Evolutionary conservation across 1,284 basidiomycete species (phyloP).

Genomic region (Leccinum subatratum): DNA sequence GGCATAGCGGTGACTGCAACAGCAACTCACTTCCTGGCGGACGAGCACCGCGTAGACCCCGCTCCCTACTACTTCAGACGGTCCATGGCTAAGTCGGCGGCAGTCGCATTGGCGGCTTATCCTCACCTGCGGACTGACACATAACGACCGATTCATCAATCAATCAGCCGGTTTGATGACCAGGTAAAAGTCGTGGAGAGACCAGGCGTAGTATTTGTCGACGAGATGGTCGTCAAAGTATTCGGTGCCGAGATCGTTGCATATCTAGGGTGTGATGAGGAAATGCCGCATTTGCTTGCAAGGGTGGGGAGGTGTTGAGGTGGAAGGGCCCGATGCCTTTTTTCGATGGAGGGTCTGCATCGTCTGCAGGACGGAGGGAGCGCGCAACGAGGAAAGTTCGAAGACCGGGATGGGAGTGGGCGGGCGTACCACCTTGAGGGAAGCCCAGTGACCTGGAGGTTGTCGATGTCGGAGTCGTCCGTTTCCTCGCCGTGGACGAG

Average conservation of each 20-base stretch:
- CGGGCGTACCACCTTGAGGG: conserved; percentile 65
- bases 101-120: too few species aligned
- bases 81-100: too few species aligned
- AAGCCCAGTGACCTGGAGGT: conserved; percentile 57
- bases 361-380: conserved; percentile 16
- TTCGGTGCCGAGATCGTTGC: conserved; percentile 77
- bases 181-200: conserved; percentile 17
- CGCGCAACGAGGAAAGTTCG: conserved; percentile 37
- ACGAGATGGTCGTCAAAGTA: conserved; percentile 40
- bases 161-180: conserved; percentile 15
- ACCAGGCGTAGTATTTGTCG: conserved; percentile 58
- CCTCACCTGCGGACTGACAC: too few species aligned
- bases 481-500: conserved; percentile 70
- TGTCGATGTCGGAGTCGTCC: conserved; percentile 56
- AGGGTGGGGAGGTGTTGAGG: conserved; percentile 50
- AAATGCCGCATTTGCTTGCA: conserved; percentile 24
- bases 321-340: conserved; percentile 54
- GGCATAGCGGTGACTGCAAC: conserved; percentile 37
- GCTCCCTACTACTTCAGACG: too few species aligned
- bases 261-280: conserved; percentile 65
- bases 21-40: too few species aligned
- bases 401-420: conserved; percentile 52
- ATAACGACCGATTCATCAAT: too few species aligned
- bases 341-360: conserved; percentile 21
- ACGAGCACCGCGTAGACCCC: too few species aligned